Percentiles rank a stretch among this genome's conserved stretches.
phyloP scores from a whole-genome alignment of 2,329 filamentous ascomycete genomes.

The Fusarium irregulare region DNA sequence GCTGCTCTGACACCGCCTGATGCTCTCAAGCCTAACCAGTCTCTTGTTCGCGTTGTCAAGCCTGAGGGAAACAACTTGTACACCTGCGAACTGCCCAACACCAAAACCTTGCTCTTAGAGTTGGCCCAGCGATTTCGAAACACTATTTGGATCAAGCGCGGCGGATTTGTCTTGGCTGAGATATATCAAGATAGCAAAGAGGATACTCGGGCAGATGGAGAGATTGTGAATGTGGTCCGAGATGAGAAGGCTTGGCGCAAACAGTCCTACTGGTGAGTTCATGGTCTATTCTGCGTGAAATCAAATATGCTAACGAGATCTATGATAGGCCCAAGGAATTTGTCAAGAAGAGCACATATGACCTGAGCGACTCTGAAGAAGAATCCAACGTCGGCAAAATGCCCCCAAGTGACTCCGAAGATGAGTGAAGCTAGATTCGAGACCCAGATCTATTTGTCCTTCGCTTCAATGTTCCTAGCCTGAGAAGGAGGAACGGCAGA shows the following conservation, averaged over 20 bases:
- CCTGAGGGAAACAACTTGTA: conserved; percentile 92
- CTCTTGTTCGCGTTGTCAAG: conserved; percentile 81
- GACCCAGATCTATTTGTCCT: conserved; percentile 48
- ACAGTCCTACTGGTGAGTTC: conserved; percentile 80
- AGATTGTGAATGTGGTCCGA: conserved; percentile 92
- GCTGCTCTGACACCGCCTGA: conserved; percentile 71
- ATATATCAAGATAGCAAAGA: conserved; percentile 70
- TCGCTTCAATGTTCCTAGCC: conserved; percentile 40
- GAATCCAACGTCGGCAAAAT: conserved; percentile 86
- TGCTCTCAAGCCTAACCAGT: conserved; percentile 69
- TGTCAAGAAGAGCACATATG: conserved; percentile 73
- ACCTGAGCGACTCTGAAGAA: conserved; percentile 76
- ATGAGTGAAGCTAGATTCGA: conserved; percentile 50
- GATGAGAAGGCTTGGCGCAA: conserved; percentile 95
- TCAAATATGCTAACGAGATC: conserved; percentile 28
- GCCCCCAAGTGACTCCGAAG: conserved; percentile 84
- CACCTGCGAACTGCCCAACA: conserved; percentile 76
- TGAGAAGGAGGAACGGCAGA: conserved; percentile 47
- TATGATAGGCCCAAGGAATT: conserved; percentile 80
- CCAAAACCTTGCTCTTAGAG: conserved; percentile 78
- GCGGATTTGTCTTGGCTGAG: conserved; percentile 88
- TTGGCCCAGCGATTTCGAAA: conserved; percentile 87
- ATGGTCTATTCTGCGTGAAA: not conserved
- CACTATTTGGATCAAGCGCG: conserved; percentile 92
- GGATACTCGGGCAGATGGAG: conserved; percentile 83